Evolutionary conservation across 2,329 filamentous ascomycete species (phyloP).

Genomic region (Thermochaetoides dissita): DNA sequence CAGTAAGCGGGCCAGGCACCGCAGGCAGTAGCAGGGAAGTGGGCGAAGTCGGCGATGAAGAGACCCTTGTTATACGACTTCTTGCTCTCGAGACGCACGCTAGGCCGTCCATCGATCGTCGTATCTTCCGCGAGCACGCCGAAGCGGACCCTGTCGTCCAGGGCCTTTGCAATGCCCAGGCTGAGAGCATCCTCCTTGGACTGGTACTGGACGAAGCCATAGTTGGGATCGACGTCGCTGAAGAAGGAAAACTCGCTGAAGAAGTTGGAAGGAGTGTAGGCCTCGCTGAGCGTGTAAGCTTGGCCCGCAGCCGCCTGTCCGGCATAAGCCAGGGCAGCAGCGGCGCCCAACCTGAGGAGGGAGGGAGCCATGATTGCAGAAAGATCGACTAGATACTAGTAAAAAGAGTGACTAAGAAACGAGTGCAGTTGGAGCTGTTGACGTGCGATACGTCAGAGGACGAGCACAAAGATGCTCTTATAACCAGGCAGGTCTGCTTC

Average conservation of each 20-base stretch:
- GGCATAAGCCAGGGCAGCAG: slow-evolving; percentile 20
- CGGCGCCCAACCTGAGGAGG: slow-evolving; percentile 25
- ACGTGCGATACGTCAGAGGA: slow-evolving; percentile 31
- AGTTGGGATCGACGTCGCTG: slow-evolving; percentile 40
- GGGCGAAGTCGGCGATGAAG: slow-evolving; percentile 53
- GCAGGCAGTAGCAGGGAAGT: slow-evolving; percentile 53
- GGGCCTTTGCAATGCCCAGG: slow-evolving; percentile 22
- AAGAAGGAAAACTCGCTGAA: slow-evolving; percentile 34
- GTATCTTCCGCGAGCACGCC: slow-evolving; percentile 23
- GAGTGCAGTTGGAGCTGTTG: slow-evolving; percentile 20
- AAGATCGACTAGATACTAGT: background rate
- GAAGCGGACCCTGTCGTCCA: slow-evolving; percentile 24
- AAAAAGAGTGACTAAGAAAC: slow-evolving; percentile 21
- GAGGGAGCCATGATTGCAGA: slow-evolving; percentile 26
- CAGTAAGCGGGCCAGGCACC: slow-evolving; percentile 61
- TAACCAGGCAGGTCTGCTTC: too few species aligned
- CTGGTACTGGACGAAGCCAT: slow-evolving; percentile 48
- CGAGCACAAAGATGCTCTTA: slow-evolving; percentile 18
- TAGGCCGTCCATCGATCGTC: slow-evolving; percentile 26
- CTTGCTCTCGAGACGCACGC: slow-evolving; percentile 52
- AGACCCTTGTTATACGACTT: slow-evolving; percentile 50
- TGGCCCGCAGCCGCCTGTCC: slow-evolving; percentile 21
- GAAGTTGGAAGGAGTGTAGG: slow-evolving; percentile 31
- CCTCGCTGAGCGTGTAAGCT: slow-evolving; percentile 26
- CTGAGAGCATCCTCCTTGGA: slow-evolving; percentile 21